phyloP scores from a whole-genome alignment of 306 rosid genomes.

The Sindora glabra region DNA sequence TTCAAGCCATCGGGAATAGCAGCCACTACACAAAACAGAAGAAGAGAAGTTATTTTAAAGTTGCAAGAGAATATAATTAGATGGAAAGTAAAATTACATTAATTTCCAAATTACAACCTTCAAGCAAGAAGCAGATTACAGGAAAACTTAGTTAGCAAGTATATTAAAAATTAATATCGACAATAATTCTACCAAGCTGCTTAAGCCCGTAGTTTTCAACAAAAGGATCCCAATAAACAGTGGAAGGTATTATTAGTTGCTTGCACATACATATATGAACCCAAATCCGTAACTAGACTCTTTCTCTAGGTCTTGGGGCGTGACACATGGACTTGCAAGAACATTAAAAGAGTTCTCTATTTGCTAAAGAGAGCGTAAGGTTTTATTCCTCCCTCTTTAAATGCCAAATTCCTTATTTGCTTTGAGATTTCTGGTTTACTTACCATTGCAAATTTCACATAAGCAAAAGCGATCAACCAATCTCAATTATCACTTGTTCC shows the following conservation, averaged over 20 bases:
- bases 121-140: too few species aligned
- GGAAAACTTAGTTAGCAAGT: background rate
- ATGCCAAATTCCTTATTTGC: too few species aligned
- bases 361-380: too few species aligned
- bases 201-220: background rate
- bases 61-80: background rate
- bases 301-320: constrained; percentile 4
- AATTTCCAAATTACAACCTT: background rate
- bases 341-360: background rate
- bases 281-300: constrained; percentile 11
- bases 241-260: constrained; percentile 9
- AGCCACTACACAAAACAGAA: constrained; percentile 75
- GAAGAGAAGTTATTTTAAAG: constrained; percentile 9
- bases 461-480: too few species aligned
- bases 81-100: background rate
- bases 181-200: background rate
- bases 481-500: too few species aligned
- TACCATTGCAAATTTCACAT: too few species aligned
- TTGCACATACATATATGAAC: constrained; percentile 12
- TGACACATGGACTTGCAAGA: constrained; percentile 6
- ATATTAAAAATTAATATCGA: background rate
- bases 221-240: too few species aligned
- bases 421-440: too few species aligned
- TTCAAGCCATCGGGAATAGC: constrained; percentile 88
- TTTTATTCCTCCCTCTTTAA: too few species aligned